phyloP scores from a whole-genome alignment of 805 yeast genomes.

The Lipomyces kockii region DNA sequence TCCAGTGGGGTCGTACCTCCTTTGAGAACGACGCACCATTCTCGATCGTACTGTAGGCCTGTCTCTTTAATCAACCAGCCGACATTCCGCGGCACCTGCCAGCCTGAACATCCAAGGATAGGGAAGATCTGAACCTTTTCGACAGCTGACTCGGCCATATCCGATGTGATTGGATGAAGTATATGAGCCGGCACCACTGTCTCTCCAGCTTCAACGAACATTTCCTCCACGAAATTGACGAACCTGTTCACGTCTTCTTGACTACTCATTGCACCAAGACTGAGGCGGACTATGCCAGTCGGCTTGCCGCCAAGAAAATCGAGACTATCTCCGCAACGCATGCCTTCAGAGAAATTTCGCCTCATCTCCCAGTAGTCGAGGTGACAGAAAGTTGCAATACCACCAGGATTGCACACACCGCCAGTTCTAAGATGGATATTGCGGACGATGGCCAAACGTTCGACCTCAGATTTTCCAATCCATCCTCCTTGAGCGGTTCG shows the following conservation, averaged over 20 bases:
- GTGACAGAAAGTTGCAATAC: slow-evolving; percentile 2
- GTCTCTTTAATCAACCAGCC: background rate
- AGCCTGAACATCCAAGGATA: background rate
- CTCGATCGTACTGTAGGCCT: background rate
- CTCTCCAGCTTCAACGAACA: background rate
- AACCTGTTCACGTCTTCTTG: slow-evolving; percentile 2
- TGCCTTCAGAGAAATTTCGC: background rate
- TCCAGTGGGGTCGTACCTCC: background rate
- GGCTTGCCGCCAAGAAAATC: slow-evolving; percentile 2
- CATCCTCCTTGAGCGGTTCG: slow-evolving; percentile 4
- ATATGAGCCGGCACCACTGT: background rate
- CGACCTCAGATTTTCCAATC: slow-evolving; percentile 6
- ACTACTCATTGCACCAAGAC: slow-evolving; percentile 9
- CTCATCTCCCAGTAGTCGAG: slow-evolving; percentile 6
- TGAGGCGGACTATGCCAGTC: slow-evolving; percentile 6
- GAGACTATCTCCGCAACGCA: background rate
- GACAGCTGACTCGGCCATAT: background rate
- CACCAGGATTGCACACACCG: slow-evolving; percentile 5
- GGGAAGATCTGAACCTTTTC: background rate
- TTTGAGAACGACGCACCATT: slow-evolving; percentile 1
- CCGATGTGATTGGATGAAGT: background rate
- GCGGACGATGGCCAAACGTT: slow-evolving; percentile 2
- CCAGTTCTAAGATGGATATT: slow-evolving; percentile 4
- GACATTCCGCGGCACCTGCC: background rate
- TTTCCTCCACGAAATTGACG: background rate